Conservation (phyloP, 257 asterid species). For the Solanum clarkiae region DNA sequence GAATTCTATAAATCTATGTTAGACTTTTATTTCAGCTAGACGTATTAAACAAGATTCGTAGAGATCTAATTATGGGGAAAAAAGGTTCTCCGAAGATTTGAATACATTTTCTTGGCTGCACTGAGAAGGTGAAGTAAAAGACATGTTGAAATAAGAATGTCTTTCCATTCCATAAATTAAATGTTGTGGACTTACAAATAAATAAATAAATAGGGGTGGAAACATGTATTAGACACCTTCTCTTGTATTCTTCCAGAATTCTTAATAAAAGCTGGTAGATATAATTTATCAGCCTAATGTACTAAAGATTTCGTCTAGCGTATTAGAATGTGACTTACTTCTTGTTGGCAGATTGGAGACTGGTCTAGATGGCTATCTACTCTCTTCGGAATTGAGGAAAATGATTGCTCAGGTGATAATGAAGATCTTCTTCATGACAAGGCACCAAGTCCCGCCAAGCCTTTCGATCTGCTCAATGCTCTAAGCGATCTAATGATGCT, state of each 20-base stretch:
- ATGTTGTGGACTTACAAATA: not conserved
- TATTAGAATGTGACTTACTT: not conserved
- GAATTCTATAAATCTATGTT: not conserved
- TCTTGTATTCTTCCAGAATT: not conserved
- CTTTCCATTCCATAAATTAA: not conserved
- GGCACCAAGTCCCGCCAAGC: slow-evolving; percentile 36
- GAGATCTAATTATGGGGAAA: not conserved
- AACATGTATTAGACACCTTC: not conserved
- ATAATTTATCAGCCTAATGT: not conserved
- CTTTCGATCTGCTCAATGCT: slow-evolving; percentile 67
- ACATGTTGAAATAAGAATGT: not conserved
- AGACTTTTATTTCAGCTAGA: not conserved
- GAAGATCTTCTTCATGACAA: slow-evolving; percentile 8
- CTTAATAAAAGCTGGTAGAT: not conserved
- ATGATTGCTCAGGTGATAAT: slow-evolving; percentile 25
- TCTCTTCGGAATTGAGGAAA: slow-evolving; percentile 61
- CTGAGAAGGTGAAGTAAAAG: not conserved
- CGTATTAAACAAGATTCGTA: not conserved
- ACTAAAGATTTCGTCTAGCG: not conserved
- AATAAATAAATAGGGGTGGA: not conserved
- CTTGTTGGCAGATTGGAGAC: slow-evolving; percentile 53
- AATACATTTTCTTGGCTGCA: not conserved
- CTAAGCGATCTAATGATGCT: slow-evolving; percentile 92
- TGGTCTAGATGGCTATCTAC: slow-evolving; percentile 90
- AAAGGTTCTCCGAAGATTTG: not conserved